Conservation (phyloP, 371 early-diverging fungal species). For the Blyttiomyces sp. region DNA sequence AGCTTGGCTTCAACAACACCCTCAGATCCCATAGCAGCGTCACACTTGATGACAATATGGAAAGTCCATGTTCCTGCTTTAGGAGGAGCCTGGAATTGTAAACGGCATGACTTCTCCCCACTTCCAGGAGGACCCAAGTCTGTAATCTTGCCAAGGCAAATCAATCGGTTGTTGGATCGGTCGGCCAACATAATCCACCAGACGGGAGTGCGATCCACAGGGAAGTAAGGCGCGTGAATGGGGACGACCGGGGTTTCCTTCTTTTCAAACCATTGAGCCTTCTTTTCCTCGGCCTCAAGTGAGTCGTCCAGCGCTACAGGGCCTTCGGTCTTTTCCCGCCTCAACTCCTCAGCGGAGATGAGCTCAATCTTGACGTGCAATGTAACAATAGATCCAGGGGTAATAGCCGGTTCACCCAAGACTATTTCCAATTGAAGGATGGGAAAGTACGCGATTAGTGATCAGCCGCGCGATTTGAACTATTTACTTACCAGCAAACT, state of each 20-base stretch:
- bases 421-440: slow-evolving; percentile 25
- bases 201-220: slow-evolving; percentile 66
- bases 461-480: neutral
- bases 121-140: slow-evolving; percentile 54
- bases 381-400: slow-evolving; percentile 44
- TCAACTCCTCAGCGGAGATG: slow-evolving; percentile 18
- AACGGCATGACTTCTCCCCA: slow-evolving; percentile 41
- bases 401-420: slow-evolving; percentile 44
- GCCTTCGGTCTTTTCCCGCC: slow-evolving; percentile 14
- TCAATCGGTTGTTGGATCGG: slow-evolving; percentile 74
- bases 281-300: slow-evolving; percentile 27
- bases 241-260: slow-evolving; percentile 5
- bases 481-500: slow-evolving; percentile 58
- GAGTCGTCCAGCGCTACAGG: slow-evolving; percentile 16
- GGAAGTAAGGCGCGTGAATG: slow-evolving; percentile 48
- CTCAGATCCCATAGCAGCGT: slow-evolving; percentile 83
- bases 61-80: slow-evolving; percentile 80
- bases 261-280: slow-evolving; percentile 26
- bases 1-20: slow-evolving; percentile 70
- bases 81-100: slow-evolving; percentile 94
- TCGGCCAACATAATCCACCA: slow-evolving; percentile 95
- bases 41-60: slow-evolving; percentile 80
- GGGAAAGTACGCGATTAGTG: neutral
- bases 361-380: slow-evolving; percentile 37
- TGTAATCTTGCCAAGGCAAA: slow-evolving; percentile 57